A percentile compares a stretch with the other conserved stretches of the same genome.
Conservation (phyloP, 306 rosid species). For the Quercus gilva region DNA sequence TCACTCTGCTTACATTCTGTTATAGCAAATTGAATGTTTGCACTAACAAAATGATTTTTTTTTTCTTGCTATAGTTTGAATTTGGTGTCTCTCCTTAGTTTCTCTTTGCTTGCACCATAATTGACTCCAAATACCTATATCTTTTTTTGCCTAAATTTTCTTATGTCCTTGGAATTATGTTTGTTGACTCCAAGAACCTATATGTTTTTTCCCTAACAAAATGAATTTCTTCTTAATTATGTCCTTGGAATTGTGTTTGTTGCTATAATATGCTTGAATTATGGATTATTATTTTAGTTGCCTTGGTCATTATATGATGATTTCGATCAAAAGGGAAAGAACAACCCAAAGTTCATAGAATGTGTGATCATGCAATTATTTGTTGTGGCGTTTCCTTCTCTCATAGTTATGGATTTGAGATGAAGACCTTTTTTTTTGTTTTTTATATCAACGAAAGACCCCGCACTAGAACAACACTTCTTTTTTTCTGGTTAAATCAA, state of each 20-base stretch:
- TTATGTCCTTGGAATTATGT: background rate
- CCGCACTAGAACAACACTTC: no score
- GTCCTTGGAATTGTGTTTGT: background rate
- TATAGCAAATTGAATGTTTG: background rate
- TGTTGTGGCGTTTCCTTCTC: conserved; percentile 19
- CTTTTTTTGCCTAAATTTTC: background rate
- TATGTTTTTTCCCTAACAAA: no score
- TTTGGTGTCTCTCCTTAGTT: background rate
- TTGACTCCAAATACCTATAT: background rate
- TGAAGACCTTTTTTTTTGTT: background rate
- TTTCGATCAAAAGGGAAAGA: conserved; percentile 50
- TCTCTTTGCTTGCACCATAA: background rate
- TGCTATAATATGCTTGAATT: background rate
- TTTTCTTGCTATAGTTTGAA: background rate
- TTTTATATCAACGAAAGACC: background rate
- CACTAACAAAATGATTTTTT: background rate
- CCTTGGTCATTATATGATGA: conserved; percentile 64
- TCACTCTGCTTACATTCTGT: background rate
- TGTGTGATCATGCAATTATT: conserved; percentile 35
- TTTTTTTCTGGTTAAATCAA: background rate
- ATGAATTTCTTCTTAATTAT: no score
- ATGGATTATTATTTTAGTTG: background rate
- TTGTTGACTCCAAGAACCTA: no score
- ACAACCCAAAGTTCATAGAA: conserved; percentile 65
- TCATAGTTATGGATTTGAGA: background rate